These are phyloP conservation scores for Corchorus olitorius DNA, from an alignment of 345 rosid species.

Conservation along the genomic window DNA sequence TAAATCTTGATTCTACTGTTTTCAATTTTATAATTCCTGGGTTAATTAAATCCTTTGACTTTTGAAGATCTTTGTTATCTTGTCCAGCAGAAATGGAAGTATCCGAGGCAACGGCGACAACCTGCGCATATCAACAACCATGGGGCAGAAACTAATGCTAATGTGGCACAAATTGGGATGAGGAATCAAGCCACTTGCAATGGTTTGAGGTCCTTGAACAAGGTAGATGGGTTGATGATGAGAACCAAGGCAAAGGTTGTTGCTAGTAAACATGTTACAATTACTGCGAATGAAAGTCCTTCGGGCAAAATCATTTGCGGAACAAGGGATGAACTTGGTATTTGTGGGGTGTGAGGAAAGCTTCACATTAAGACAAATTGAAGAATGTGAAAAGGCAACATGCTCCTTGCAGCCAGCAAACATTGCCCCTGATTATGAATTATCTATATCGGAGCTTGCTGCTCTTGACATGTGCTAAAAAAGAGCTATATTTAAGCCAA, in stretches of 20 bases:
- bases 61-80: no score
- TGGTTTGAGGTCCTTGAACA: slow-evolving; percentile 45
- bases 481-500: slow-evolving; percentile 77
- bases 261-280: slow-evolving; percentile 23
- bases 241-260: slow-evolving; percentile 31
- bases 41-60: no score
- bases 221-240: slow-evolving; percentile 44
- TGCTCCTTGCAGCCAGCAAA: slow-evolving; percentile 93
- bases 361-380: no score
- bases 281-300: slow-evolving; percentile 27
- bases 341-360: slow-evolving; percentile 73
- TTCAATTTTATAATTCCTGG: no score
- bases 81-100: no score
- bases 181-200: no score
- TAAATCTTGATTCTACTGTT: no score
- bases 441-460: slow-evolving; percentile 92
- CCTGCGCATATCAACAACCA: slow-evolving; percentile 36
- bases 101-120: slow-evolving; percentile 43
- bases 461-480: slow-evolving; percentile 90
- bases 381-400: no score
- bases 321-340: slow-evolving; percentile 56
- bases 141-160: no score
- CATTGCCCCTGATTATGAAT: slow-evolving; percentile 70
- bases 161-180: no score
- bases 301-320: slow-evolving; percentile 42